Evolutionary conservation across 2,329 filamentous ascomycete species (phyloP).

Genomic region (Acarospora socialis): DNA sequence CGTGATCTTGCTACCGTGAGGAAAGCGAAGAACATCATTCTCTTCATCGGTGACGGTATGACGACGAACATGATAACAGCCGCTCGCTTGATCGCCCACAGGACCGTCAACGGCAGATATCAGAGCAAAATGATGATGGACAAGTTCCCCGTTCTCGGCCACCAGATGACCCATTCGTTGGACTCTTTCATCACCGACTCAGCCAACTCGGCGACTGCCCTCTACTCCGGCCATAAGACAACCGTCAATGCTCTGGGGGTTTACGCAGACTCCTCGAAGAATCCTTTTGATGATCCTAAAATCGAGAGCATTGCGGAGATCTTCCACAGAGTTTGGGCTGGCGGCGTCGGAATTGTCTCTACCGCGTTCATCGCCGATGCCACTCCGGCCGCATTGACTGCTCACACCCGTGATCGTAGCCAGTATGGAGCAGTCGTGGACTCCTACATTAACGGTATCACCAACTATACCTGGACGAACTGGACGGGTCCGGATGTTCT

Average conservation of each 20-base stretch:
- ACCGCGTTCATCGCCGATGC: constrained; percentile 75
- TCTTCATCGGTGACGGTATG: constrained; percentile 68
- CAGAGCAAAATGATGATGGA: constrained; percentile 63
- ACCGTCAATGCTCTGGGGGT: constrained; percentile 71
- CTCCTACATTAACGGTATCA: constrained; percentile 59
- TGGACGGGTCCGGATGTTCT: constrained; percentile 64
- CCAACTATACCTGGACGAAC: constrained; percentile 69
- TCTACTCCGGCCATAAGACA: constrained; percentile 74
- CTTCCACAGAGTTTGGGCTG: constrained; percentile 53
- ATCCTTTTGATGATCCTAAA: constrained; percentile 70
- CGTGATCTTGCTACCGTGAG: constrained; percentile 54
- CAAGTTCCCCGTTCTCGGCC: constrained; percentile 70
- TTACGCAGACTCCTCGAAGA: constrained; percentile 61
- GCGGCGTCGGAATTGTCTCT: constrained; percentile 50
- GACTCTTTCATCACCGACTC: constrained; percentile 78
- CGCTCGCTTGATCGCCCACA: constrained; percentile 66
- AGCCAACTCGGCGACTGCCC: constrained; percentile 68
- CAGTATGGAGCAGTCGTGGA: constrained; percentile 61
- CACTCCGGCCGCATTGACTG: constrained; percentile 60
- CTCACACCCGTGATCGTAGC: constrained; percentile 56
- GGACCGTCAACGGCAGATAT: constrained; percentile 73
- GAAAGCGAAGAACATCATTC: constrained; percentile 70
- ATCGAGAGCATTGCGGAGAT: constrained; percentile 64
- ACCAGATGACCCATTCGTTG: constrained; percentile 81
- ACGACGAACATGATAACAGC: constrained; percentile 69